These are phyloP conservation scores for Simmondsia chinensis DNA, from an alignment of 148 eudicot species.

Conservation along the genomic window DNA sequence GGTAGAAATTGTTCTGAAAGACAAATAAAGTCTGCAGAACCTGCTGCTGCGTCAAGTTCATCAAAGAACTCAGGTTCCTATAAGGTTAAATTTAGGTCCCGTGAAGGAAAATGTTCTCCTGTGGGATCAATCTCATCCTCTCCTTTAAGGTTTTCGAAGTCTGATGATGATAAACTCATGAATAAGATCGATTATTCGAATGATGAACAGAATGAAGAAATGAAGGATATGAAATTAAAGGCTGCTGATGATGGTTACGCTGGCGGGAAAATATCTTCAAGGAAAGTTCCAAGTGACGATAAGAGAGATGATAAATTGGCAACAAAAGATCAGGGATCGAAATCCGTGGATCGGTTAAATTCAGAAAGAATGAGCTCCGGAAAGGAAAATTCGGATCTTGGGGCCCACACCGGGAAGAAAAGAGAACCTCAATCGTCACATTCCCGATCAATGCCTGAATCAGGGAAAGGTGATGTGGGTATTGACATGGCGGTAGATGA, in stretches of 20 bases:
- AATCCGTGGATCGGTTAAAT: conserved; percentile 8
- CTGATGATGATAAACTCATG: conserved; percentile 16
- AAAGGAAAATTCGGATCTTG: conserved; percentile 6
- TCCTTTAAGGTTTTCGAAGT: conserved; percentile 15
- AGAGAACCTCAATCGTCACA: conserved; percentile 8
- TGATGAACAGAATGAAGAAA: conserved; percentile 12
- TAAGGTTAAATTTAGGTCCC: conserved; percentile 19
- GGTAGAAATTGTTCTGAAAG: conserved; percentile 15
- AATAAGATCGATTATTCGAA: conserved; percentile 8
- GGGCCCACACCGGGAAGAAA: conserved; percentile 7
- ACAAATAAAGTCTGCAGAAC: conserved; percentile 21
- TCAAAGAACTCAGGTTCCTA: conserved; percentile 18
- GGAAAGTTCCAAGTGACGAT: conserved; percentile 5
- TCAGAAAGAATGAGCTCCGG: conserved; percentile 10
- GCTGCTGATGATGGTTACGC: conserved; percentile 8
- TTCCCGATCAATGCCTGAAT: conserved; percentile 9
- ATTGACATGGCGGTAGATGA: conserved; percentile 5
- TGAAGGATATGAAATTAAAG: conserved; percentile 10
- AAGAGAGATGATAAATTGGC: conserved; percentile 6
- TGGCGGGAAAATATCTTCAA: conserved; percentile 8
- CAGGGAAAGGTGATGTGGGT: conserved; percentile 12
- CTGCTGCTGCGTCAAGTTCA: conserved; percentile 37
- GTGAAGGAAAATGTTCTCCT: conserved; percentile 21
- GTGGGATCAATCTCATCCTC: conserved; percentile 33
- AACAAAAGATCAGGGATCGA: conserved; percentile 11